Evolutionary conservation across 202 grass and related monocot genomes (phyloP).

Genomic region (Setaria italica): DNA sequence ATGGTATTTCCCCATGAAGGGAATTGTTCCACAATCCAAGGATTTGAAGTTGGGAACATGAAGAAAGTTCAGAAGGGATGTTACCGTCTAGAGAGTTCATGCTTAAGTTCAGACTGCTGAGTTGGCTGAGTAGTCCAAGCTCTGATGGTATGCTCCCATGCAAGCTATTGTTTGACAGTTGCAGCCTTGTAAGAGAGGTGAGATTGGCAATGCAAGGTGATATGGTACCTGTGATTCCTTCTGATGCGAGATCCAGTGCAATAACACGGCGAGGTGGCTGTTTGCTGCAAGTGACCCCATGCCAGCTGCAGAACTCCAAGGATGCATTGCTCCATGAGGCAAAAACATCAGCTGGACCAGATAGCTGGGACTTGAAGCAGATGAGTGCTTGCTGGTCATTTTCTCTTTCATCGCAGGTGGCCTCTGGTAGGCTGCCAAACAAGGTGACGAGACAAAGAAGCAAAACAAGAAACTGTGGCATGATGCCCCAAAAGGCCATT

Average conservation of each 20-base stretch:
- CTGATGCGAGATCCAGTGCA: background rate
- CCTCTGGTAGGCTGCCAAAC: constrained; percentile 2
- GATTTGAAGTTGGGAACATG: constrained; percentile 13
- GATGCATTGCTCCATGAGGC: constrained; percentile 59
- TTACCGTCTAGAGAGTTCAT: constrained; percentile 46
- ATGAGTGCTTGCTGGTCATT: constrained; percentile 48
- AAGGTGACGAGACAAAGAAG: constrained; percentile 15
- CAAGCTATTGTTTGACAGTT: constrained; percentile 48
- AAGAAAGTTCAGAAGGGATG: constrained; percentile 41
- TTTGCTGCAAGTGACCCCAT: constrained; percentile 29
- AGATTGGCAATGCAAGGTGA: constrained; percentile 56
- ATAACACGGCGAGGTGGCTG: background rate
- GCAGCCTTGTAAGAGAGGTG: constrained; percentile 46
- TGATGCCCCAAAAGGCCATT: constrained; percentile 19
- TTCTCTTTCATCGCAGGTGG: background rate
- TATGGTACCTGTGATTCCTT: constrained; percentile 45
- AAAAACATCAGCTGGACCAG: constrained; percentile 28
- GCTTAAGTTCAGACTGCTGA: constrained; percentile 35
- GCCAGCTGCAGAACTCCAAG: constrained; percentile 56
- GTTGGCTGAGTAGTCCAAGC: constrained; percentile 36
- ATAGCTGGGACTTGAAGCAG: constrained; percentile 47
- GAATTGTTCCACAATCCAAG: constrained; percentile 31
- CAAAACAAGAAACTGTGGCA: background rate
- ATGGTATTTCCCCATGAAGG: constrained; percentile 17
- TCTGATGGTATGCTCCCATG: constrained; percentile 48